Percentiles rank a stretch among this genome's conserved stretches.
Evolutionary conservation across 2,329 filamentous ascomycete species (phyloP).

Genomic region (Colletotrichum tropicicola): DNA sequence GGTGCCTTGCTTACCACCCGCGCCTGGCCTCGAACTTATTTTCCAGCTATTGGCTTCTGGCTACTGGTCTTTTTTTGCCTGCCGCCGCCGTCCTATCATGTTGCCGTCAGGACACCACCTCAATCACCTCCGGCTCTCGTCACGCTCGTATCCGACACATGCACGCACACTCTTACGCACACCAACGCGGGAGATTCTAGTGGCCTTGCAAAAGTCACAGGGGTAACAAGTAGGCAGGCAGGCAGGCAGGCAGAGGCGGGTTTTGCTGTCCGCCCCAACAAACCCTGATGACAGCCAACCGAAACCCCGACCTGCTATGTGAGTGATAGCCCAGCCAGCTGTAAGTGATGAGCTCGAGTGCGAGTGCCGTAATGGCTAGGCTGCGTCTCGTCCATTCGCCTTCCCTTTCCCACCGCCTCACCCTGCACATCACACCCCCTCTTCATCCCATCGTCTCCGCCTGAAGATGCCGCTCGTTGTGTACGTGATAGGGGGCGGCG

Average conservation of each 20-base stretch:
- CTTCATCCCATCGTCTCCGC: neutral
- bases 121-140: neutral
- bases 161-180: no score
- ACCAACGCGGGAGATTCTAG: neutral
- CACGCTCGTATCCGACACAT: neutral
- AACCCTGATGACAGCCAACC: no score
- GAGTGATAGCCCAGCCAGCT: no score
- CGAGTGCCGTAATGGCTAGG: no score
- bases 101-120: neutral
- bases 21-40: no score
- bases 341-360: no score
- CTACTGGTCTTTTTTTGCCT: neutral
- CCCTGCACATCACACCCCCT: no score
- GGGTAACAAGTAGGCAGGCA: neutral
- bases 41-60: no score
- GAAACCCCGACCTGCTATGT: no score
- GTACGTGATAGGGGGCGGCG: neutral
- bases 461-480: neutral
- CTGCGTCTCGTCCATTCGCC: no score
- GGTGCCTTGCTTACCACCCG: neutral
- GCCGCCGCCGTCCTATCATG: neutral
- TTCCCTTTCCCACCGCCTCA: no score
- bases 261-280: neutral
- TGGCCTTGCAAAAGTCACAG: neutral
- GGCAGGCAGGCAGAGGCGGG: neutral